phyloP scores from a whole-genome alignment of 208 protist genomes.

The Angomonas ambiguus region DNA sequence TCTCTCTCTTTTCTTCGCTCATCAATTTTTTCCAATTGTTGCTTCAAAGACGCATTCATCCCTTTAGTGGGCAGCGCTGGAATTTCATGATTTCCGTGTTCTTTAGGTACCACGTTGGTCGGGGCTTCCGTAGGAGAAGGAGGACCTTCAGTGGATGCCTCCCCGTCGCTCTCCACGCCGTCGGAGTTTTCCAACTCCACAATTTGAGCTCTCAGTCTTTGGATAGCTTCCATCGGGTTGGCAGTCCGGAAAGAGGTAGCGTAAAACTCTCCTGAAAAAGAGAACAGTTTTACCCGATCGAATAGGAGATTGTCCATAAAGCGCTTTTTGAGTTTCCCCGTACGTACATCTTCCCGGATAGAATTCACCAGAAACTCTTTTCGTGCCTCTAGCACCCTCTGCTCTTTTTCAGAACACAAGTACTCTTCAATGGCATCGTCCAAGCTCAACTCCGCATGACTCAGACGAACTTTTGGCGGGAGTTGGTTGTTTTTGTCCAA shows the following conservation, averaged over 20 bases:
- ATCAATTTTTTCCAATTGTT: conserved; percentile 88
- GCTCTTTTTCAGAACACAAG: conserved; percentile 65
- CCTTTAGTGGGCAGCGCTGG: neutral
- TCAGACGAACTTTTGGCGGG: conserved; percentile 41
- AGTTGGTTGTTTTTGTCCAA: conserved; percentile 65
- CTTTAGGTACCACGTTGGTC: neutral
- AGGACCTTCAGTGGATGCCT: neutral
- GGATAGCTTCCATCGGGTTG: conserved; percentile 60
- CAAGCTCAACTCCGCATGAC: conserved; percentile 67
- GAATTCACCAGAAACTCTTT: conserved; percentile 74
- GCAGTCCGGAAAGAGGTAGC: conserved; percentile 90
- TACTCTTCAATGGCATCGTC: conserved; percentile 76
- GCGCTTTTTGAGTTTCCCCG: conserved; percentile 80
- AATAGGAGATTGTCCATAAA: conserved; percentile 90
- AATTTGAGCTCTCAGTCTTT: conserved; percentile 41
- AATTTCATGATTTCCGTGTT: neutral
- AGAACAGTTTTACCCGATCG: conserved; percentile 86
- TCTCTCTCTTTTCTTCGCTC: conserved; percentile 73
- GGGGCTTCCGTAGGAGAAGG: neutral
- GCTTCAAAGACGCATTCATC: conserved; percentile 63
- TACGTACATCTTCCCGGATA: conserved; percentile 76
- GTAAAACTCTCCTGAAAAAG: conserved; percentile 57
- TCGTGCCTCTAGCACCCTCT: conserved; percentile 61
- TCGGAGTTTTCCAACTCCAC: conserved; percentile 18
- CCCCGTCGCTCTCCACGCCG: conserved; percentile 11